phyloP scores from a whole-genome alignment of 208 protist species.

The Tritrichomonas foetus region DNA sequence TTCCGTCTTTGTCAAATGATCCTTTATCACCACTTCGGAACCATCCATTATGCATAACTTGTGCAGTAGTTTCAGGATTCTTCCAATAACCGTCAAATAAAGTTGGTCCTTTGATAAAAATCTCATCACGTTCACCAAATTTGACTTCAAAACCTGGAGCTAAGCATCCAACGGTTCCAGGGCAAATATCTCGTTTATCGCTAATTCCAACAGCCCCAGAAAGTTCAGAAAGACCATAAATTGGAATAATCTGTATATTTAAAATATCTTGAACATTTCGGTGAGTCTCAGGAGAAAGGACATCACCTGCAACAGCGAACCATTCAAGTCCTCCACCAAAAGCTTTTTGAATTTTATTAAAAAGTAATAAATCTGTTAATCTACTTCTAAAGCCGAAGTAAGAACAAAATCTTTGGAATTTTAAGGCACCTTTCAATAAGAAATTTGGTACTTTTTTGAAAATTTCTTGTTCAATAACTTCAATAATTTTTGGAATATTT shows the following conservation, averaged over 20 bases:
- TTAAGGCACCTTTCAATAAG: background rate
- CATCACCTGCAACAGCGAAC: conserved; percentile 26
- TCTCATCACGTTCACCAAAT: background rate
- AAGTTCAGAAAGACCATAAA: background rate
- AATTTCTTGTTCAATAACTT: background rate
- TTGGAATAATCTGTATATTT: background rate
- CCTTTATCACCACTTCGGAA: background rate
- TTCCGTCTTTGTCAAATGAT: background rate
- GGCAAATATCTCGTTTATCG: background rate
- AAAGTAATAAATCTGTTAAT: background rate
- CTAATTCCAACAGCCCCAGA: background rate
- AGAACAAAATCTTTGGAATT: background rate
- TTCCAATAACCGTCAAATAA: background rate
- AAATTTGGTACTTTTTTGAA: background rate
- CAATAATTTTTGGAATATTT: background rate
- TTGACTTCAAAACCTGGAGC: background rate
- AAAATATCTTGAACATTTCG: background rate
- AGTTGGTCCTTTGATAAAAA: background rate
- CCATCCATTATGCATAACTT: background rate
- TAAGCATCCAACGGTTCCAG: background rate
- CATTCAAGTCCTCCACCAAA: conserved; percentile 7
- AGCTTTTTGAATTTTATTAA: background rate
- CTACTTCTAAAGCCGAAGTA: background rate
- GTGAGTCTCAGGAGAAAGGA: background rate
- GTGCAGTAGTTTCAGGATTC: background rate